Evolutionary conservation across 176 grass and related monocot species (phyloP).

Genomic region (Ampelocalamus luodianensis): DNA sequence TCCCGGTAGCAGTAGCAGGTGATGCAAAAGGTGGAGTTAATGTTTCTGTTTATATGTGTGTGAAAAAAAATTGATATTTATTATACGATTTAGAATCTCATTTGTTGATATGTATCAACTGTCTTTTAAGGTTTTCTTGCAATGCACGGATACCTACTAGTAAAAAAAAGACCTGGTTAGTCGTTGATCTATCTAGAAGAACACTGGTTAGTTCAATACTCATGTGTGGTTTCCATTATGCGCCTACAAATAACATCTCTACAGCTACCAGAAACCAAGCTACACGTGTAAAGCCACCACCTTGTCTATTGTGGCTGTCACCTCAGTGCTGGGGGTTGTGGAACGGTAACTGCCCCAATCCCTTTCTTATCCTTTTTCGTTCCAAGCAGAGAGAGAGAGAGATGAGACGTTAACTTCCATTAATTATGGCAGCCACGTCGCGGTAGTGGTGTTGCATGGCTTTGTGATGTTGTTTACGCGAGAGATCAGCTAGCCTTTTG

Average conservation of each 20-base stretch:
- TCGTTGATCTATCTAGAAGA: background rate
- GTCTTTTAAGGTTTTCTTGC: no score
- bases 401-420: slow-evolving; percentile 44
- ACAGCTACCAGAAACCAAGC: background rate
- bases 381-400: background rate
- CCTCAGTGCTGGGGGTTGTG: slow-evolving; percentile 39
- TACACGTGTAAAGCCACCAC: slow-evolving; percentile 36
- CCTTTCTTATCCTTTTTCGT: slow-evolving; percentile 48
- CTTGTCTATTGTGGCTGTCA: slow-evolving; percentile 33
- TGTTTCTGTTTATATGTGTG: no score
- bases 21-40: no score
- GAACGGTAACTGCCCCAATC: slow-evolving; percentile 47
- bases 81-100: no score
- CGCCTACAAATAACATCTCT: background rate
- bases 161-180: background rate
- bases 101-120: no score
- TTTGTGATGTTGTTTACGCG: background rate
- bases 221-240: background rate
- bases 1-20: no score
- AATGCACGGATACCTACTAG: no score
- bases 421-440: background rate
- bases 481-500: background rate
- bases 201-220: background rate
- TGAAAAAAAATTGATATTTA: no score
- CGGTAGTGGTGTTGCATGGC: slow-evolving; percentile 38